Evolutionary conservation across 78 protist species (phyloP).

Genomic region (Creolimax fragrantissima): DNA sequence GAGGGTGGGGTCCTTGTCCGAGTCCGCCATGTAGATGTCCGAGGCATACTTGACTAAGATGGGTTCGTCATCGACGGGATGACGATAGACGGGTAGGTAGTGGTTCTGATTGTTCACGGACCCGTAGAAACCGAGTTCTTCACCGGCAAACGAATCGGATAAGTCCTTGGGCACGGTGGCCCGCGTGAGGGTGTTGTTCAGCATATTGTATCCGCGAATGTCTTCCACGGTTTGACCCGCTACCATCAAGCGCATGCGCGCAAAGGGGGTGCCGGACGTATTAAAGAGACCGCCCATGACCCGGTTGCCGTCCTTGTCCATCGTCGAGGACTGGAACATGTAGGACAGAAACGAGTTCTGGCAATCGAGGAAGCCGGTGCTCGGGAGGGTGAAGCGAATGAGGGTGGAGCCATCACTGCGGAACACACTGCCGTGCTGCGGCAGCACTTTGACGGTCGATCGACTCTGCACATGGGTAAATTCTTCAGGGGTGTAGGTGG

Average conservation of each 20-base stretch:
- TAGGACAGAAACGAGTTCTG: not conserved
- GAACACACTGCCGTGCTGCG: not conserved
- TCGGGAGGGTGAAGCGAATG: not conserved
- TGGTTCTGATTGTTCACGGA: not conserved
- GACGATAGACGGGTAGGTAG: not conserved
- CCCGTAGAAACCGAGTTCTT: not conserved
- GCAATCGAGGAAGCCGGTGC: not conserved
- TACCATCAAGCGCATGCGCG: not conserved
- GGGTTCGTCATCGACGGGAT: not conserved
- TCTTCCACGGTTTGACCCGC: not conserved
- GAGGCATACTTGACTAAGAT: not conserved
- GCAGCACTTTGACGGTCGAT: not conserved
- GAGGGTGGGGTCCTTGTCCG: not conserved
- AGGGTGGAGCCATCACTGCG: not conserved
- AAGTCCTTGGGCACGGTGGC: not conserved
- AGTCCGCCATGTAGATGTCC: not conserved
- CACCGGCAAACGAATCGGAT: not conserved
- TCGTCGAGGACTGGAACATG: not conserved
- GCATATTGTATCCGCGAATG: not conserved
- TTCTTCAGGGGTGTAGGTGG: not conserved
- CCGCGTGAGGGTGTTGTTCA: not conserved
- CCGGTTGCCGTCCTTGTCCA: not conserved
- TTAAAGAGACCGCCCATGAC: not conserved
- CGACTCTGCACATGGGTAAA: not conserved
- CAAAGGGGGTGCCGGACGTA: not conserved